Evolutionary conservation across 192 early-diverging fungal species (phyloP).

Genomic region (Gonapodya prolifera): DNA sequence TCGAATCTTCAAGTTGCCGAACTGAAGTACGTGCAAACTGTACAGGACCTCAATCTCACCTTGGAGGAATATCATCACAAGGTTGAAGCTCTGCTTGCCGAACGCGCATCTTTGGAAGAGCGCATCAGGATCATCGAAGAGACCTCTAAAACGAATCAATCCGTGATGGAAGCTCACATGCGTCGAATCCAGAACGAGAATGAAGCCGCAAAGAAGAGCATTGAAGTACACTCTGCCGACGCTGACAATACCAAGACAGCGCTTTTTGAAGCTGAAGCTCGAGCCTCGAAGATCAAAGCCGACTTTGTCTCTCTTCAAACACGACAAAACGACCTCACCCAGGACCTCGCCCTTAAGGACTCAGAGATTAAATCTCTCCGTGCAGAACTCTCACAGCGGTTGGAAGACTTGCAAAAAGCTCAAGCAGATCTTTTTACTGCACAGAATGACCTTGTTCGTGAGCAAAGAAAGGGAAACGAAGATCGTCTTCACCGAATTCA

Average conservation of each 20-base stretch:
- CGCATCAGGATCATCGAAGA: background rate
- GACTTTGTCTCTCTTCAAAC: background rate
- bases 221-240: background rate
- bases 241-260: background rate
- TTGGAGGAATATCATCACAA: background rate
- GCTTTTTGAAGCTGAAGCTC: background rate
- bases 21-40: background rate
- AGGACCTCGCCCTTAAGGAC: background rate
- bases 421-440: background rate
- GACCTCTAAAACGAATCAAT: background rate
- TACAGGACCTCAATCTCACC: background rate
- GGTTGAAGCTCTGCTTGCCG: background rate
- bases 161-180: background rate
- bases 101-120: background rate
- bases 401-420: background rate
- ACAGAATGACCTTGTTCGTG: background rate
- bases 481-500: background rate
- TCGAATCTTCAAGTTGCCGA: background rate
- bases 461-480: background rate
- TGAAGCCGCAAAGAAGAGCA: background rate
- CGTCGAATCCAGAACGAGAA: background rate
- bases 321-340: background rate
- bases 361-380: background rate
- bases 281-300: background rate
- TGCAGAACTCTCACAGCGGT: background rate